phyloP scores from a whole-genome alignment of 257 asterid species.

The Prunella vulgaris region DNA sequence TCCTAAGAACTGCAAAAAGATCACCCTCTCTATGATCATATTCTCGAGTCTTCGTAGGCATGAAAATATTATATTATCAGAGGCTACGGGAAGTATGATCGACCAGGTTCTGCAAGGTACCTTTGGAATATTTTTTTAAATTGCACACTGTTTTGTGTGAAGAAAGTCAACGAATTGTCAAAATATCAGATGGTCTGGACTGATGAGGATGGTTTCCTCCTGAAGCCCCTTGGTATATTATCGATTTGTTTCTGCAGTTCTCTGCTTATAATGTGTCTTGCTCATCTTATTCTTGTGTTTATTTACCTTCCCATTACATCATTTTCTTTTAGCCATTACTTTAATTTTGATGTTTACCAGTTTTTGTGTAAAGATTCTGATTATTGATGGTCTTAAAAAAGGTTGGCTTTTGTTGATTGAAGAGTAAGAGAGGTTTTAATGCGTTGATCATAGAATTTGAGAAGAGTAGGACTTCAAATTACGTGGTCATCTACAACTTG shows the following conservation, averaged over 20 bases:
- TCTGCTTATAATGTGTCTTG: conserved; percentile 7
- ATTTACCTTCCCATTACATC: too few relatives aligned
- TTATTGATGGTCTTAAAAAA: too few relatives aligned
- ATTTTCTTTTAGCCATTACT: too few relatives aligned
- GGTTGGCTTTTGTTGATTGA: too few relatives aligned
- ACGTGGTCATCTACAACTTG: too few relatives aligned
- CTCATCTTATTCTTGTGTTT: too few relatives aligned
- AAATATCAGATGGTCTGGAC: conserved; percentile 88
- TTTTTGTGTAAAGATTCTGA: too few relatives aligned
- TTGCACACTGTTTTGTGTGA: conserved; percentile 47
- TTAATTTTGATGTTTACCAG: too few relatives aligned
- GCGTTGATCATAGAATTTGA: too few relatives aligned
- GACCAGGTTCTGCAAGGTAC: background rate
- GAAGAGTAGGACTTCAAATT: too few relatives aligned
- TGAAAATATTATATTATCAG: background rate
- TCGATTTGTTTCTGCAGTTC: conserved; percentile 12
- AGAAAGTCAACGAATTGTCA: conserved; percentile 80
- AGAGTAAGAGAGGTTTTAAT: too few relatives aligned
- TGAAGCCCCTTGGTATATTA: conserved; percentile 81
- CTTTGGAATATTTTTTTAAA: background rate
- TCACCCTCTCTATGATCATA: background rate
- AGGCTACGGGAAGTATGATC: background rate
- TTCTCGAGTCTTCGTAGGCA: background rate
- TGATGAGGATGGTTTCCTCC: conserved; percentile 88
- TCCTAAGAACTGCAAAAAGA: background rate